Base-by-base conservation (phyloP, 2,329 filamentous ascomycete species). In the Exophiala lecanii-corni region DNA sequence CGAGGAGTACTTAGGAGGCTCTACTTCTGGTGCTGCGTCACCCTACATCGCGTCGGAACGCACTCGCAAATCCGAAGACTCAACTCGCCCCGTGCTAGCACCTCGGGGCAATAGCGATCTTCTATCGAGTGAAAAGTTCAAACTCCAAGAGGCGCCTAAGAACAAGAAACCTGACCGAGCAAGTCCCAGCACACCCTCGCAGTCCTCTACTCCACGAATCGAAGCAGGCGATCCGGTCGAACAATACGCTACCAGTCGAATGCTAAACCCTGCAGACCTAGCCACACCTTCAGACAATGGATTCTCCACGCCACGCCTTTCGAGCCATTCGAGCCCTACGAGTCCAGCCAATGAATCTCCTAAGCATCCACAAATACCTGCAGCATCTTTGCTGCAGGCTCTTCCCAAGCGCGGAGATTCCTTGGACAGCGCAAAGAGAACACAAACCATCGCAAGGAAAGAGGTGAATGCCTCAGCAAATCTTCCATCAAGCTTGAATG, bases 91-190 rank as follows among this genome's bases (percentile, higher is more conserved):
- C 9, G 46, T 46, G 25, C 52, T 38, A 30, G 23, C 44, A 32
- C 21, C 41, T 17, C 43, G 34, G 40, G 38, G 42, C 40, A 34
- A 21, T 25, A 53, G 45, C 32, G 53, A 55, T 17, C 34, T 33
- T 3, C 39, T 43, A 25, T 38, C 31, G 32, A 50, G 51, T 36
- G 81, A 86, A 9, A 79, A 81, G 19, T 89, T 89, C 65, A 87
- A 83, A 64, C 66, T 92, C 32, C 86, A 91, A 58, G 87, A 94
- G 36, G 86, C 84, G 1, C 86, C 88, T 1, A 84, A 81, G 63
- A 76, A 72, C 57, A 76, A 72, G 59, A 74, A 19, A 71, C 62
- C 38, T 18, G 17, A 57, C 5, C 54, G 45, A 15, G 41, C 53
- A 15, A 45, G 45, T 18, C 41, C 52, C 23, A 78, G 76, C 56